Conservation (phyloP, 2,329 filamentous ascomycete genomes). For the Bipolaris sorokiniana region DNA sequence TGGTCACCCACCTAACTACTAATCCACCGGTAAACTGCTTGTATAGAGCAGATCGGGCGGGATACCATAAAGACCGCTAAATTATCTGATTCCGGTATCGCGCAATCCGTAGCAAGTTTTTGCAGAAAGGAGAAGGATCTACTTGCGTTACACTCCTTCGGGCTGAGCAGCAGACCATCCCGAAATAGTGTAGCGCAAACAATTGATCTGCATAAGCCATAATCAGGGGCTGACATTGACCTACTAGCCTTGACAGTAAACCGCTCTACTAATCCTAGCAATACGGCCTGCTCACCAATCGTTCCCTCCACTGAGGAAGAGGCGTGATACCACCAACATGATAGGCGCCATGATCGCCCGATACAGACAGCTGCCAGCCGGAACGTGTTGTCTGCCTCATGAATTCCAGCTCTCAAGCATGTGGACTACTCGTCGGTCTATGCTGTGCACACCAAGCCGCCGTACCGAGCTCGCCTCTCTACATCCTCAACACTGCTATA, state of each 20-base stretch:
- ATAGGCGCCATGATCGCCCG: slow-evolving; percentile 7
- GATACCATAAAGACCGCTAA: slow-evolving; percentile 7
- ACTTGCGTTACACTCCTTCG: slow-evolving; percentile 11
- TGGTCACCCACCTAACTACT: no score
- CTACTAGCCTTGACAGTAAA: slow-evolving; percentile 8
- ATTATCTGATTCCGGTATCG: slow-evolving; percentile 10
- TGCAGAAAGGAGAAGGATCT: slow-evolving; percentile 14
- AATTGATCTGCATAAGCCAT: slow-evolving; percentile 10
- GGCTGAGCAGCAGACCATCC: slow-evolving; percentile 11
- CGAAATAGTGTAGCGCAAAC: slow-evolving; percentile 10
- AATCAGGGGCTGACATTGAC: slow-evolving; percentile 12
- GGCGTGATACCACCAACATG: slow-evolving; percentile 9
- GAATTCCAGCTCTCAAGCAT: slow-evolving; percentile 17
- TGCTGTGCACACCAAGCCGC: slow-evolving; percentile 15
- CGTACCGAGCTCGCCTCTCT: slow-evolving; percentile 20
- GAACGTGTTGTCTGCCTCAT: slow-evolving; percentile 10
- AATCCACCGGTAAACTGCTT: no score
- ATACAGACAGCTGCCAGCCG: slow-evolving; percentile 8
- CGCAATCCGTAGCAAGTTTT: slow-evolving; percentile 9
- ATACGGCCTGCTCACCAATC: slow-evolving; percentile 7
- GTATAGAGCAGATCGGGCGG: no score
- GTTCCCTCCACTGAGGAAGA: slow-evolving; percentile 10
- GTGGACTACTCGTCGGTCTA: slow-evolving; percentile 18
- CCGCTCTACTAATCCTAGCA: slow-evolving; percentile 8
- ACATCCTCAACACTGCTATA: slow-evolving; percentile 17